Conservation (phyloP, 768 basidiomycete species). For the Leccinellum rugosiceps region DNA sequence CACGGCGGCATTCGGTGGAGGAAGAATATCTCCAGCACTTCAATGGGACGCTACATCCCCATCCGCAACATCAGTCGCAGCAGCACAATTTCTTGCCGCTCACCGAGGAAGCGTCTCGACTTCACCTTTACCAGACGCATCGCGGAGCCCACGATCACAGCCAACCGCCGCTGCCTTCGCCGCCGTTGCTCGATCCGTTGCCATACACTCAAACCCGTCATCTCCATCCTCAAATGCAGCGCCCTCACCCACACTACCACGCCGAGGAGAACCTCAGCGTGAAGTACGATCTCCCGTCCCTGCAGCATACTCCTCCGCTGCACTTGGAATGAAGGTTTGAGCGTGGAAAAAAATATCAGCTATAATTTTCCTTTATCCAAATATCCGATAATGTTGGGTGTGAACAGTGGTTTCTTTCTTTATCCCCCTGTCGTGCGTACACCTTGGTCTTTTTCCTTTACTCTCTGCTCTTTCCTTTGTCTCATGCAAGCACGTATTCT, state of each 20-base stretch:
- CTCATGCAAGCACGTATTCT: constrained; percentile 10
- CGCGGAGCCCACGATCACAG: constrained; percentile 33
- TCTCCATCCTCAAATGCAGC: constrained; percentile 34
- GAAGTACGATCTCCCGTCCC: constrained; percentile 45
- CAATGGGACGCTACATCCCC: constrained; percentile 33
- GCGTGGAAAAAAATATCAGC: constrained; percentile 5
- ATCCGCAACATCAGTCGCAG: constrained; percentile 27
- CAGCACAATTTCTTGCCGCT: constrained; percentile 26
- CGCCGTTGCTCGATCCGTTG: constrained; percentile 34
- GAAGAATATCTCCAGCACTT: constrained; percentile 38
- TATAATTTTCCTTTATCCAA: constrained; percentile 25
- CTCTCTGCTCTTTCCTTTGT: not conserved
- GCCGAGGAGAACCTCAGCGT: constrained; percentile 34
- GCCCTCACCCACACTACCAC: constrained; percentile 34
- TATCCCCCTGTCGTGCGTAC: constrained; percentile 3
- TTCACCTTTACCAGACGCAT: constrained; percentile 35
- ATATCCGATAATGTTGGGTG: constrained; percentile 21
- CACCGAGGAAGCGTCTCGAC: constrained; percentile 30
- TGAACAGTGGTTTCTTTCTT: constrained; percentile 23
- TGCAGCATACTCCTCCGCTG: constrained; percentile 43
- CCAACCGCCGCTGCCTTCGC: constrained; percentile 26
- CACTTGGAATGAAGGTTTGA: constrained; percentile 49
- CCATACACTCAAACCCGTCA: constrained; percentile 28
- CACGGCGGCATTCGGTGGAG: constrained; percentile 33
- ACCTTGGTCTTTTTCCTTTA: not conserved